Base-by-base conservation (phyloP, 2,329 filamentous ascomycete species). In the Apiospora arundinis region DNA sequence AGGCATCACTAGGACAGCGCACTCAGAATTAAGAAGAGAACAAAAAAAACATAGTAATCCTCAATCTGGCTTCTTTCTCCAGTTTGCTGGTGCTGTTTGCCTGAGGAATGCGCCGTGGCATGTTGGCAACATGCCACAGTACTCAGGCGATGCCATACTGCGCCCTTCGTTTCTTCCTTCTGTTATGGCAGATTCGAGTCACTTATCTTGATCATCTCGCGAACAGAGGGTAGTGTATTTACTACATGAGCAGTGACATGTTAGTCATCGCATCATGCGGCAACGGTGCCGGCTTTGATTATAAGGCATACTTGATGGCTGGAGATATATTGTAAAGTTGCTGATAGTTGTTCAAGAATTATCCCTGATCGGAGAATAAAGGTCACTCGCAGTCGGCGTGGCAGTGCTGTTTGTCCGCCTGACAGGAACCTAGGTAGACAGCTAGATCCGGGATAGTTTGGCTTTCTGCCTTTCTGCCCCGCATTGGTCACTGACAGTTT, bases 1-100 rank as follows among this genome's bases (percentile, higher is more conserved):
- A 46, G 48, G n/a, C 46, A 69, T 56, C n/a, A 56, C 4, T 32
- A 63, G 32, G 67, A 48, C 46, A 56, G 67, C 44, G 44, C 56
- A 63, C 37, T 63, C 56, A 12, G 32, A 63, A 63, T 63, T 32
- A 32, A 32, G 32, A 32, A 32, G 32, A 32, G 32, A 48, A 16
- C 4, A 45, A 45, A 42, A 37, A 60, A 63, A 63, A 9, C 18
- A n/a, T 21, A 12, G 32, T 63, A 63, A 63, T 63, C 56, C 40
- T 18, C 28, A n/a, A 8, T 9, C n/a, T 40, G 56, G 32, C 32
- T 40, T 40, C 56, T 63, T 14, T n/a, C 52, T 21, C 56, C 56
- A 2, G 32, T 23, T 11, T 40, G 18, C 28, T 28, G 25, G 7
- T 11, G 18, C 28, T 37, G 28, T 21, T 11, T 8, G 52, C 28